These are phyloP conservation scores for Diaporthe longicolla DNA, from an alignment of 2,329 filamentous ascomycete genomes.

Conservation along the genomic window DNA sequence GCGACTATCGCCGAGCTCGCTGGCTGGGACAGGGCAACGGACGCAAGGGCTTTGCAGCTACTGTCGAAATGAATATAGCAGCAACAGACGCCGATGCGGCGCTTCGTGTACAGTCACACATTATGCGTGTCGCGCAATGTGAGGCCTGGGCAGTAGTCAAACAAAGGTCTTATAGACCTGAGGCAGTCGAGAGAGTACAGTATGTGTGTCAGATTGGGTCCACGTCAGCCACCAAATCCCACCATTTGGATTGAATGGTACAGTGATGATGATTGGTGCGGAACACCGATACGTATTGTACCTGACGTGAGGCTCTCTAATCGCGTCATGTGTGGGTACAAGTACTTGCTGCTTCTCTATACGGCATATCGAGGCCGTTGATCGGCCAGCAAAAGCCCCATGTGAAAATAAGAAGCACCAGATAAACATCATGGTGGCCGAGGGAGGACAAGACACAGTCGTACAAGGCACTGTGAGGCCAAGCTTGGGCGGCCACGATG, in stretches of 20 bases:
- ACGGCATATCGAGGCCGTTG: neutral
- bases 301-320: conserved; percentile 32
- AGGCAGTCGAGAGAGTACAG: neutral
- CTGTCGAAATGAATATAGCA: neutral
- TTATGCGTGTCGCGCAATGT: conserved; percentile 17
- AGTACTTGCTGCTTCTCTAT: neutral
- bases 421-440: neutral
- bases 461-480: neutral
- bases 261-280: conserved; percentile 8
- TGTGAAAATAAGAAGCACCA: neutral
- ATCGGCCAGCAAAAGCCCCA: neutral
- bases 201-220: conserved; percentile 16
- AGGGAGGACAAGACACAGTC: neutral
- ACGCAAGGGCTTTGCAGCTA: neutral
- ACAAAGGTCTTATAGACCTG: conserved; percentile 22
- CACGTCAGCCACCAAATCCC: conserved; percentile 33
- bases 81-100: neutral
- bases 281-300: conserved; percentile 4
- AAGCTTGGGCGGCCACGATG: neutral
- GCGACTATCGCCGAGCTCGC: conserved; percentile 9
- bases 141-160: neutral
- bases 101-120: conserved; percentile 3
- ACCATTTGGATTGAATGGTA: conserved; percentile 1
- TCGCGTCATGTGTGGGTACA: conserved; percentile 9
- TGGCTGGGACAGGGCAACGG: conserved; percentile 2